phyloP scores from a whole-genome alignment of 2,329 filamentous ascomycete genomes.

The Alternaria metachromatica region DNA sequence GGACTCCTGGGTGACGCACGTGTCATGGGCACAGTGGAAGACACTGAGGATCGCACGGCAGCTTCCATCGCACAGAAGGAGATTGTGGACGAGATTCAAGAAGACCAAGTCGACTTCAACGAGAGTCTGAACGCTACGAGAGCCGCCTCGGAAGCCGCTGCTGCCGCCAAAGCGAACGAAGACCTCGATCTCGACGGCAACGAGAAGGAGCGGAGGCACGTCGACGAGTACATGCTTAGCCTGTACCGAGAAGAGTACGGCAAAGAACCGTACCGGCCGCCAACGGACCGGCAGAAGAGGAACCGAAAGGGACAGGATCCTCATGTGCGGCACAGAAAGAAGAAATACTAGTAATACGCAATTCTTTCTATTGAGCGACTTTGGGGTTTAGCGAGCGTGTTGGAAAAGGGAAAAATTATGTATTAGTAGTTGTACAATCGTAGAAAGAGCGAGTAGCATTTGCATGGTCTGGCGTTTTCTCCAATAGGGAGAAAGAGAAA shows the following conservation, averaged over 20 bases:
- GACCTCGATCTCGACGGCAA: slow-evolving; percentile 23
- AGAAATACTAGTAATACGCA: slow-evolving; percentile 26
- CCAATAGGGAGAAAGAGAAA: not conserved
- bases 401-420: not conserved
- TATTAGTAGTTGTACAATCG: slow-evolving; percentile 1
- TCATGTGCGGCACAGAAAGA: slow-evolving; percentile 39
- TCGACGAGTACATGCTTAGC: slow-evolving; percentile 47
- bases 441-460: not conserved
- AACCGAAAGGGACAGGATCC: slow-evolving; percentile 40
- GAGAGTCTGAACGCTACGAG: slow-evolving; percentile 40
- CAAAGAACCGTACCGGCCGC: slow-evolving; percentile 41
- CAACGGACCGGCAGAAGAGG: slow-evolving; percentile 41
- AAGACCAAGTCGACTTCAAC: slow-evolving; percentile 53
- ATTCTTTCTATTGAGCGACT: not conserved
- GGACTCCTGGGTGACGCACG: slow-evolving; percentile 65
- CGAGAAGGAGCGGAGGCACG: slow-evolving; percentile 32
- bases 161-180: slow-evolving; percentile 21
- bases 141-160: slow-evolving; percentile 26
- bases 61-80: slow-evolving; percentile 89
- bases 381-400: not conserved
- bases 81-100: slow-evolving; percentile 66
- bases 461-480: slow-evolving; percentile 2
- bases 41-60: slow-evolving; percentile 87
- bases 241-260: slow-evolving; percentile 41
- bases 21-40: slow-evolving; percentile 87